Conservation (phyloP, 768 basidiomycete genomes). For the Boletellus sp. region DNA sequence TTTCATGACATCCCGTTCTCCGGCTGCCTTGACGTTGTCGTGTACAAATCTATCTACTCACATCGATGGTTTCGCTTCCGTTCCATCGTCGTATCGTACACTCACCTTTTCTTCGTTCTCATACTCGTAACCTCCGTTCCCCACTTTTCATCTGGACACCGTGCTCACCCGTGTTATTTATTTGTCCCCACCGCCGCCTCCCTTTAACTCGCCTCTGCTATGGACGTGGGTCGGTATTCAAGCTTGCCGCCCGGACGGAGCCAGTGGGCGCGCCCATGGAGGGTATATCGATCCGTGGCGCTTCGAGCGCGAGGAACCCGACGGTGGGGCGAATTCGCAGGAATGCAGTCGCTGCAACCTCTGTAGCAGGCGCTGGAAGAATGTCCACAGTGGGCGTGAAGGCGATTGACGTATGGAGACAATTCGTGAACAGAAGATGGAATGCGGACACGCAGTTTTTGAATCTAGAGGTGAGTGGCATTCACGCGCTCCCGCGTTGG, state of each 20-base stretch:
- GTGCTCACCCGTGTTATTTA: conserved; percentile 37
- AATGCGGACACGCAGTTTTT: conserved; percentile 66
- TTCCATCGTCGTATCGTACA: conserved; percentile 12
- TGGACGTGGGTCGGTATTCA: conserved; percentile 20
- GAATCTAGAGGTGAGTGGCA: conserved; percentile 71
- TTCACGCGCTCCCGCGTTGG: not conserved
- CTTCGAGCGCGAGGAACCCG: conserved; percentile 41
- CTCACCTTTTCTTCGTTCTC: conserved; percentile 4
- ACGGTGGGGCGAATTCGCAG: conserved; percentile 56
- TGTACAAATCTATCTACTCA: conserved; percentile 15
- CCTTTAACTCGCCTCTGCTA: conserved; percentile 19
- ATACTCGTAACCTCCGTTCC: conserved; percentile 7
- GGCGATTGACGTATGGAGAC: conserved; percentile 66
- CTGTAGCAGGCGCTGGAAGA: conserved; percentile 10
- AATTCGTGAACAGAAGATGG: conserved; percentile 71
- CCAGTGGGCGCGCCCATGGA: conserved; percentile 39
- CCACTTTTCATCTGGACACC: conserved; percentile 19
- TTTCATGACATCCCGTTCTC: conserved; percentile 13
- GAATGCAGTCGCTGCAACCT: conserved; percentile 44
- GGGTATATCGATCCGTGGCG: conserved; percentile 64
- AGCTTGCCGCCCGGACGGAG: conserved; percentile 42
- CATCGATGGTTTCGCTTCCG: conserved; percentile 11
- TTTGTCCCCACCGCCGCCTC: conserved; percentile 27
- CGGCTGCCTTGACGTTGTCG: conserved; percentile 11
- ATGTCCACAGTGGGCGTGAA: conserved; percentile 29